phyloP scores from a whole-genome alignment of 1,284 basidiomycete species.

The Apiotrichum sp. region DNA sequence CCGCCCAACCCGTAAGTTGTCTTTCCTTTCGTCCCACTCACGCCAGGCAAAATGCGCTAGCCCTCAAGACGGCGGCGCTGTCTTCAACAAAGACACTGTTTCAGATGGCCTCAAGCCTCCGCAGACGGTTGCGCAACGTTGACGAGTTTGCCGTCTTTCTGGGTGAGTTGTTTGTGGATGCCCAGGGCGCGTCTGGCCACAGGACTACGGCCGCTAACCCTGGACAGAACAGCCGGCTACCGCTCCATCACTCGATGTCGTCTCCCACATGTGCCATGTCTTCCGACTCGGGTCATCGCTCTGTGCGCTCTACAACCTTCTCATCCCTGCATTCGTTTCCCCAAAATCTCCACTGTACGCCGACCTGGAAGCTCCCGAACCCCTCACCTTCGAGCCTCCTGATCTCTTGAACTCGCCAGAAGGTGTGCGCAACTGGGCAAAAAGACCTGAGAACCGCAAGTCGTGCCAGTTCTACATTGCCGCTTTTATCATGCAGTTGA shows the following conservation, averaged over 20 bases:
- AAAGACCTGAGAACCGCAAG: slow-evolving; percentile 65
- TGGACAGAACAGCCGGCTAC: slow-evolving; percentile 36
- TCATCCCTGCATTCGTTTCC: slow-evolving; percentile 58
- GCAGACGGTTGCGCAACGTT: slow-evolving; percentile 38
- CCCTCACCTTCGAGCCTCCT: slow-evolving; percentile 49
- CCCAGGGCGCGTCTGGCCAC: background rate
- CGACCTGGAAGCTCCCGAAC: slow-evolving; percentile 47
- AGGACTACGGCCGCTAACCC: background rate
- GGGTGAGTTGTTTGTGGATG: slow-evolving; percentile 24
- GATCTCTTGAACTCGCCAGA: slow-evolving; percentile 57
- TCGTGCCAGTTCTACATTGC: slow-evolving; percentile 59
- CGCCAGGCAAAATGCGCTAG: slow-evolving; percentile 42
- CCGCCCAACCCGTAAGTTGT: slow-evolving; percentile 41
- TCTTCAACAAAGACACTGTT: slow-evolving; percentile 43
- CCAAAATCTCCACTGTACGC: slow-evolving; percentile 52
- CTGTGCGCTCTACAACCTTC: slow-evolving; percentile 90
- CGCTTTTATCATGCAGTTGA: slow-evolving; percentile 53
- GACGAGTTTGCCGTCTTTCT: slow-evolving; percentile 44
- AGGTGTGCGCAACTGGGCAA: slow-evolving; percentile 63
- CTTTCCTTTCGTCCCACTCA: slow-evolving; percentile 3
- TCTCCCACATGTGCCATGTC: slow-evolving; percentile 88
- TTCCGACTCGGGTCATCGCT: slow-evolving; percentile 89
- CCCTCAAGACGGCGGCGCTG: slow-evolving; percentile 45
- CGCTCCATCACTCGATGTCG: slow-evolving; percentile 50
- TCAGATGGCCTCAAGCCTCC: slow-evolving; percentile 41